Percentiles rank a stretch among this genome's conserved stretches.
Evolutionary conservation across 2,329 filamentous ascomycete species (phyloP).

Genomic region (Raffaelea albimanens): DNA sequence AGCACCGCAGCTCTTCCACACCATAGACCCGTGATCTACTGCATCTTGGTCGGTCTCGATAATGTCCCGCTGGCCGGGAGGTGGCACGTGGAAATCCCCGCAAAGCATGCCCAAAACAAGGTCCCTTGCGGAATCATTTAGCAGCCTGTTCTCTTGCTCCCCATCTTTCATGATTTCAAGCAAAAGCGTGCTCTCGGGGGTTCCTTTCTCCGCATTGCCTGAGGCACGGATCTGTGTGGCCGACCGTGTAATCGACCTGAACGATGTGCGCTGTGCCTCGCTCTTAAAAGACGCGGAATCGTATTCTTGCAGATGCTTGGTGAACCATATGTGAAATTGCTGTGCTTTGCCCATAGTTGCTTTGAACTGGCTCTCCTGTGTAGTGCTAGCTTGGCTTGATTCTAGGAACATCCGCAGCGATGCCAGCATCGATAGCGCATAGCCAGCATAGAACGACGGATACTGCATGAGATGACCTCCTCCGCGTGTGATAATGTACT

Average conservation of each 20-base stretch:
- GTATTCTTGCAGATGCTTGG: constrained; percentile 56
- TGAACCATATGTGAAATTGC: constrained; percentile 71
- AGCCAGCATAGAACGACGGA: constrained; percentile 72
- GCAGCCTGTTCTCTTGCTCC: constrained; percentile 47
- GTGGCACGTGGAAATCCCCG: constrained; percentile 58
- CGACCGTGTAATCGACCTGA: constrained; percentile 57
- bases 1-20: constrained; percentile 70
- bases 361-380: constrained; percentile 74
- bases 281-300: constrained; percentile 41
- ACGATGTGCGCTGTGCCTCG: constrained; percentile 42
- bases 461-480: constrained; percentile 50
- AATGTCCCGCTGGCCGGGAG: constrained; percentile 52
- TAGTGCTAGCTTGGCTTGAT: constrained; percentile 67
- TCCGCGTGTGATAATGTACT: constrained; percentile 70
- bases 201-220: constrained; percentile 60
- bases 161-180: constrained; percentile 73
- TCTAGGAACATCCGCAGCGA: constrained; percentile 69
- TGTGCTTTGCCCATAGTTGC: constrained; percentile 68
- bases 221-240: constrained; percentile 57
- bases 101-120: constrained; percentile 67
- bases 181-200: constrained; percentile 70
- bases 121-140: constrained; percentile 61
- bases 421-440: constrained; percentile 68
- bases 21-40: constrained; percentile 48
- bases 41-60: constrained; percentile 59